A percentile compares a stretch with the other conserved stretches of the same genome.
phyloP scores from a whole-genome alignment of 164 flowering plant species.

The Litsea cubeba region DNA sequence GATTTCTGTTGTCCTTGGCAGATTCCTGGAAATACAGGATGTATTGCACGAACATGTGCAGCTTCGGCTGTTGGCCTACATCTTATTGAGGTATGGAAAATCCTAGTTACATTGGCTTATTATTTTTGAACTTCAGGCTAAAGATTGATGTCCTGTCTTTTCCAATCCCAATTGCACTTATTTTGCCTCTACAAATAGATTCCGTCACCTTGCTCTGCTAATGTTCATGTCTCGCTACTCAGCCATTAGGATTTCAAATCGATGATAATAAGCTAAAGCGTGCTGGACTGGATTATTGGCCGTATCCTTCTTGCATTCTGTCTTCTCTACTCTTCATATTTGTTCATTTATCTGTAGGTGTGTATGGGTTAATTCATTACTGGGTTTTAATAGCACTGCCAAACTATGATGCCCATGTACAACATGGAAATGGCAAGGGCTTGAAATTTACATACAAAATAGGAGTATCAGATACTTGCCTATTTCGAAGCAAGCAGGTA shows the following conservation, averaged over 20 bases:
- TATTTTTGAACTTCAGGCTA: background rate
- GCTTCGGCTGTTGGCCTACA: slow-evolving; percentile 91
- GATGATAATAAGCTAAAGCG: slow-evolving; percentile 90
- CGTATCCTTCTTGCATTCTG: slow-evolving; percentile 56
- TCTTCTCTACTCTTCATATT: background rate
- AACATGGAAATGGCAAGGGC: too few species aligned
- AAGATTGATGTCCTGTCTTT: background rate
- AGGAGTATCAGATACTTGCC: too few species aligned
- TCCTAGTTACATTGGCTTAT: background rate
- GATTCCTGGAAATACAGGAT: slow-evolving; percentile 98
- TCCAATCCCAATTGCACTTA: background rate
- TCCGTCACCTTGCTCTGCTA: background rate
- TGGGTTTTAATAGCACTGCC: background rate
- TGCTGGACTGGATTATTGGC: slow-evolving; percentile 97
- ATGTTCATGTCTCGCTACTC: slow-evolving; percentile 9
- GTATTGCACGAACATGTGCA: slow-evolving; percentile 95
- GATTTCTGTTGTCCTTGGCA: slow-evolving; percentile 45
- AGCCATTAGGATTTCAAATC: slow-evolving; percentile 90
- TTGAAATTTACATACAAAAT: too few species aligned
- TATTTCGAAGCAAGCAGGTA: too few species aligned
- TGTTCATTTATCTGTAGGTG: background rate
- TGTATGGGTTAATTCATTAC: background rate
- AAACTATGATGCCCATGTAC: background rate
- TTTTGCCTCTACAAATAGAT: background rate
- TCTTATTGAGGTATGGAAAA: slow-evolving; percentile 62